Evolutionary conservation across 164 flowering plant species (phyloP).

Genomic region (Annona squamosa): DNA sequence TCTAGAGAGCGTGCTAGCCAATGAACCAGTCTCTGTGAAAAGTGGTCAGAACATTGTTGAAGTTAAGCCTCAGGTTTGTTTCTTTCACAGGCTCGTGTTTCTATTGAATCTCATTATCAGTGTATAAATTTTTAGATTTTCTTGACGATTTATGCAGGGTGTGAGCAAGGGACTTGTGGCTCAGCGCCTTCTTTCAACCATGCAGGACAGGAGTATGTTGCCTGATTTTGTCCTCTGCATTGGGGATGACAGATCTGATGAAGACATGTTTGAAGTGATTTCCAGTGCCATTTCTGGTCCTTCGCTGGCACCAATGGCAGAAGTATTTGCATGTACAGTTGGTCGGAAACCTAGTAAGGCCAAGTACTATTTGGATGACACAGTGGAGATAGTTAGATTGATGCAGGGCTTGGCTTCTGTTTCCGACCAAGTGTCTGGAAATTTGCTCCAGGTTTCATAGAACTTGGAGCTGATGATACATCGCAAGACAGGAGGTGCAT

Average conservation of each 20-base stretch:
- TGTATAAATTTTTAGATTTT: background rate
- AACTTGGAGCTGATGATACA: background rate
- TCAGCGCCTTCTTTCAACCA: conserved; percentile 39
- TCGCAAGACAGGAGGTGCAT: background rate
- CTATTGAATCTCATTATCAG: background rate
- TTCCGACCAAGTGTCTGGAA: conserved; percentile 30
- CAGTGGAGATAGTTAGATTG: conserved; percentile 46
- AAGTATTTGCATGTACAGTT: conserved; percentile 70
- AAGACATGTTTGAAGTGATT: conserved; percentile 78
- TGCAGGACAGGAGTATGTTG: conserved; percentile 38
- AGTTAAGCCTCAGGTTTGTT: conserved; percentile 73
- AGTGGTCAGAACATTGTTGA: conserved; percentile 60
- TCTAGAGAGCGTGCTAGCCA: conserved; percentile 76
- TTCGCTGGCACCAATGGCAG: conserved; percentile 39
- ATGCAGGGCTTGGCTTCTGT: conserved; percentile 65
- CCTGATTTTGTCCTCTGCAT: conserved; percentile 73
- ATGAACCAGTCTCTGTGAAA: conserved; percentile 75
- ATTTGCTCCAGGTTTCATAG: background rate
- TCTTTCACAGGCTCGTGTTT: background rate
- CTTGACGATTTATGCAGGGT: conserved; percentile 37
- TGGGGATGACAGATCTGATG: conserved; percentile 80
- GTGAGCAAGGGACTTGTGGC: conserved; percentile 75
- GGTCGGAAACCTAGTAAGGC: conserved; percentile 70
- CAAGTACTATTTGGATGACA: conserved; percentile 66
- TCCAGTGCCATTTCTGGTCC: conserved; percentile 38